Conservation (phyloP, 345 rosid genomes). For the Eucalyptus sp. region DNA sequence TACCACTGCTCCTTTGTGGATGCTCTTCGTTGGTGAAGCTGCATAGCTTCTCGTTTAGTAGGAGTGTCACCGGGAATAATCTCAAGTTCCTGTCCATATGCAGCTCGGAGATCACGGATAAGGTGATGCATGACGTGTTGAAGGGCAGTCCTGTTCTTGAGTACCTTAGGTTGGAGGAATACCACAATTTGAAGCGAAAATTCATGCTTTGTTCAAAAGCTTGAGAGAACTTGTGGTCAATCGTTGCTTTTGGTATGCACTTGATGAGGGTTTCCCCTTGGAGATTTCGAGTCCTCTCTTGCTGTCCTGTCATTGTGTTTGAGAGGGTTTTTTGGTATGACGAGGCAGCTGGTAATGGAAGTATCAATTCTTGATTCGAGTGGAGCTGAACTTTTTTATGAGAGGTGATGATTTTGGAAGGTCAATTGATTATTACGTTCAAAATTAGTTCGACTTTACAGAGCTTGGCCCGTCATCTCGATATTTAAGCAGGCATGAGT, state of each 20-base stretch:
- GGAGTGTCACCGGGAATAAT: background rate
- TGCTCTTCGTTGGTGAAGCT: too few relatives aligned
- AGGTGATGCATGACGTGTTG: background rate
- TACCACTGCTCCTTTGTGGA: too few relatives aligned
- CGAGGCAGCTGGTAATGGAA: background rate
- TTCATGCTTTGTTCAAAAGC: background rate
- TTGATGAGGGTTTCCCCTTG: background rate
- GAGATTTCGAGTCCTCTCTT: background rate
- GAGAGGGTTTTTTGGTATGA: background rate
- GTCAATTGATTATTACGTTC: background rate
- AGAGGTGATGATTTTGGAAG: background rate
- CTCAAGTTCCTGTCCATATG: too few relatives aligned
- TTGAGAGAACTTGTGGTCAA: background rate
- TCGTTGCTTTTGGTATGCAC: accelerated
- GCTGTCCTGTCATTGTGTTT: background rate
- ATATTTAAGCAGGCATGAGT: too few relatives aligned
- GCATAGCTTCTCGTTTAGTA: too few relatives aligned
- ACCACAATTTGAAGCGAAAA: background rate
- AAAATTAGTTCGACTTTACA: background rate
- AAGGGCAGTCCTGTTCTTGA: background rate
- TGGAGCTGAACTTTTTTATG: background rate
- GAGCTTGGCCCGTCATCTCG: too few relatives aligned
- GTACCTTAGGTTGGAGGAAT: background rate
- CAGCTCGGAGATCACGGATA: background rate
- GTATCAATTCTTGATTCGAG: background rate